These are phyloP conservation scores for Kandelia obovata DNA, from an alignment of 345 rosid genomes.

Conservation along the genomic window DNA sequence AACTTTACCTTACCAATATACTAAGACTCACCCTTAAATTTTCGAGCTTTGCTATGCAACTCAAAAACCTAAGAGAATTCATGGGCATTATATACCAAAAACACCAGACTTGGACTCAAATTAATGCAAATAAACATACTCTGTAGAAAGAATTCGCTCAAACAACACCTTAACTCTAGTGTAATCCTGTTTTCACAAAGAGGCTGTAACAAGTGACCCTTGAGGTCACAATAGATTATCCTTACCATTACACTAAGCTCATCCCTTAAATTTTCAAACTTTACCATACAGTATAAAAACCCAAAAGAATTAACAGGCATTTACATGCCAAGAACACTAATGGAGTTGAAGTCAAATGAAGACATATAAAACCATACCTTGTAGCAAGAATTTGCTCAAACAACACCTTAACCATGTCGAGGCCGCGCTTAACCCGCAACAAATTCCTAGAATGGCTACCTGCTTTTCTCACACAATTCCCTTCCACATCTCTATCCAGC, in stretches of 20 bases:
- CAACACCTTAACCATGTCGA: conserved; percentile 89
- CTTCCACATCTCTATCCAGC: conserved; percentile 57
- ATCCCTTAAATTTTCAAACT: too few species aligned
- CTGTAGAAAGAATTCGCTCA: conserved; percentile 61
- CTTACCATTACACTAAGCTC: too few species aligned
- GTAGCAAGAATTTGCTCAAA: conserved; percentile 68
- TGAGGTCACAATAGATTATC: too few species aligned
- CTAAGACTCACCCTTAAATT: too few species aligned
- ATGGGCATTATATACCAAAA: background rate
- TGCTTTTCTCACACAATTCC: conserved; percentile 51
- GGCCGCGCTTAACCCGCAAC: conserved; percentile 89
- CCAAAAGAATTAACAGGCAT: background rate
- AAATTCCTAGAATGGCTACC: conserved; percentile 94
- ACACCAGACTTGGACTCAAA: background rate
- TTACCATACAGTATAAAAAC: background rate
- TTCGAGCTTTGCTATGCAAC: too few species aligned
- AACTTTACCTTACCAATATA: too few species aligned
- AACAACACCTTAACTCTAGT: conserved; percentile 60
- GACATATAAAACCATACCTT: conserved; percentile 41
- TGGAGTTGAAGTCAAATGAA: background rate
- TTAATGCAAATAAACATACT: conserved; percentile 37
- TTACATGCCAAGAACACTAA: background rate
- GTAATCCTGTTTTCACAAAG: too few species aligned
- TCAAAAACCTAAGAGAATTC: background rate
- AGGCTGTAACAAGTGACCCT: too few species aligned